Evolutionary conservation across 2,329 filamentous ascomycete genomes (phyloP), one percentile per base, ranked within the genome.

Genomic region (Cadophora malorum): DNA sequence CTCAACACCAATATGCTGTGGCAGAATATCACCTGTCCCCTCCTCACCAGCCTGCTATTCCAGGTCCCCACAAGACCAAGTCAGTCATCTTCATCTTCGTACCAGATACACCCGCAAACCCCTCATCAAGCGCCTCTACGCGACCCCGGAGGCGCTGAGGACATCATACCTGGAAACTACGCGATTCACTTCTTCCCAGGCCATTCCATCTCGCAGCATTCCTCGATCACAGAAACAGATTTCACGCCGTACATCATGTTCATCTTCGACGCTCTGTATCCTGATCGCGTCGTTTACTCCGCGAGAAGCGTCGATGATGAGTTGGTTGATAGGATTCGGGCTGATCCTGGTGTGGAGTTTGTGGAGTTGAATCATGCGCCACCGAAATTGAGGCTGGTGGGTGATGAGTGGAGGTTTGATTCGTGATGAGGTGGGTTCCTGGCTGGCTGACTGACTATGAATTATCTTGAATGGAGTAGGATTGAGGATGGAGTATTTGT

Each of bases 1-100:
- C n/a, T n/a, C n/a, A 31, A 55, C 52, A 31, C n/a, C n/a, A n/a
- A n/a, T n/a, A 55, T 55, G 52, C 25, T 55, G 28, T 55, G 25
- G 52, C 31, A 55, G 14, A 25, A 23, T 4, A 55, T 31, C 25
- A 33, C 52, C 2, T 55, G 52, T 55, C 33, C 52, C 16, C 7
- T 33, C 31, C 14, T 33, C 52, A 12, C 25, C 19, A 55, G 10
- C 19, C 28, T 55, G 25, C 16, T 25, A 16, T 55, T 55, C 52
- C 52, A 55, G 33, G 31, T 55, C 33, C 1, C 52, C 31, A 14
- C 52, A 55, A 31, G 31, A 25, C 52, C 52, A 55, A 3, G 25
- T 25, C 33, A 23, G 33, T 2, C 52, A 19, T 5, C 52, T 19
- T 8, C 23, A 10, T 55, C 25, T n/a, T 10, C 31, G 33, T 31